Conservation (phyloP, 2,329 filamentous ascomycete species). For the Aspergillus quadrilineatus region DNA sequence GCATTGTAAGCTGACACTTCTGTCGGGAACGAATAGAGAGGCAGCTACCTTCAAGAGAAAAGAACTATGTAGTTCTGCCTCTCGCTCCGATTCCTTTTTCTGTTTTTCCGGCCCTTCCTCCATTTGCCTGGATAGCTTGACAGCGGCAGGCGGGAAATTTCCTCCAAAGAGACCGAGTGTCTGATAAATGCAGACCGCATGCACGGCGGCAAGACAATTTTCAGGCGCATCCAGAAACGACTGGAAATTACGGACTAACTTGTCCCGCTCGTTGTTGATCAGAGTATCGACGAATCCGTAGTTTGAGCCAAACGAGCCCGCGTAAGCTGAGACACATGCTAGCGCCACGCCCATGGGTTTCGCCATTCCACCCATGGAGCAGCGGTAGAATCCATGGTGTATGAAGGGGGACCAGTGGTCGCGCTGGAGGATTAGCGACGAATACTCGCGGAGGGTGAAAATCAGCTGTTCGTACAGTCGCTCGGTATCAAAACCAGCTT, state of each 20-base stretch:
- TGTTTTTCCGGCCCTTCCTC: conserved; percentile 1
- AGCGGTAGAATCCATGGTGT: conserved; percentile 17
- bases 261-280: conserved; percentile 17
- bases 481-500: neutral
- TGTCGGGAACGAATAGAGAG: neutral
- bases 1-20: neutral
- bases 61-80: conserved; percentile 11
- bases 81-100: conserved; percentile 5
- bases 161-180: conserved; percentile 18
- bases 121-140: neutral
- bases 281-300: conserved; percentile 15
- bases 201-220: conserved; percentile 18
- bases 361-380: conserved; percentile 15
- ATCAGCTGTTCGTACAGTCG: conserved; percentile 13
- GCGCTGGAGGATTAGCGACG: conserved; percentile 14
- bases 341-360: conserved; percentile 17
- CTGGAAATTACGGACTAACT: conserved; percentile 16
- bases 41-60: conserved; percentile 16
- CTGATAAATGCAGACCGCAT: conserved; percentile 21
- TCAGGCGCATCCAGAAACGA: conserved; percentile 11
- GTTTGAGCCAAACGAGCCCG: conserved; percentile 13
- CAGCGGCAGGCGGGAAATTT: conserved; percentile 2
- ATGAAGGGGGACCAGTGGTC: conserved; percentile 21
- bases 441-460: conserved; percentile 14
- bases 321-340: conserved; percentile 15